Evolutionary conservation across 352 stramenopile genomes (phyloP).

Genomic region (Phytophthora colocasiae): DNA sequence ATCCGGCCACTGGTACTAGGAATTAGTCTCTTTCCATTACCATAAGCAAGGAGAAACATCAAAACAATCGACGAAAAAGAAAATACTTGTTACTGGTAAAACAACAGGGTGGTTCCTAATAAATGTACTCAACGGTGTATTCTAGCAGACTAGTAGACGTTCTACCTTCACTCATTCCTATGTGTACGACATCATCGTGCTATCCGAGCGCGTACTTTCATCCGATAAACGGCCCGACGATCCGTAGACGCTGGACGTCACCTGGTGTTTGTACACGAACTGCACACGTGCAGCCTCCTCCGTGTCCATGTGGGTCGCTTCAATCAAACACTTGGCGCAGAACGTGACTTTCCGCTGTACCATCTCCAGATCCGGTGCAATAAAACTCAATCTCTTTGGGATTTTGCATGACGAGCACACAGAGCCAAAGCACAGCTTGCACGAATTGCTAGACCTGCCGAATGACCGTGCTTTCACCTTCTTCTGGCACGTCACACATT

Average conservation of each 20-base stretch:
- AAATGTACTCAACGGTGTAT: conserved; percentile 7
- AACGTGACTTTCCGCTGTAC: conserved; percentile 40
- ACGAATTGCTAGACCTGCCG: conserved; percentile 18
- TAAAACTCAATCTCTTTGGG: conserved; percentile 39
- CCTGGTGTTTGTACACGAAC: conserved; percentile 27
- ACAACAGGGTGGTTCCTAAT: conserved; percentile 3
- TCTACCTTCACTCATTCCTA: neutral
- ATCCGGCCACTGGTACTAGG: no score
- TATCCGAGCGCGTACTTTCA: conserved; percentile 26
- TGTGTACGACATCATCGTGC: conserved; percentile 13
- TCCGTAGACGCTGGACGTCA: conserved; percentile 26
- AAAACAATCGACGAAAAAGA: no score
- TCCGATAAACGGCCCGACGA: conserved; percentile 21
- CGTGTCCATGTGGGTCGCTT: conserved; percentile 35
- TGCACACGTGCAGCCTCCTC: conserved; percentile 26
- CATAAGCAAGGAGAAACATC: no score
- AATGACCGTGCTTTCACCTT: conserved; percentile 18
- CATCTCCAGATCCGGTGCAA: conserved; percentile 26
- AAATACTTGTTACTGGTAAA: neutral
- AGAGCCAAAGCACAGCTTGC: conserved; percentile 34
- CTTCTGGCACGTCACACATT: conserved; percentile 34
- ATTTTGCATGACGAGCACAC: conserved; percentile 34
- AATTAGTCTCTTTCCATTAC: no score
- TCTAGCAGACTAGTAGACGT: neutral
- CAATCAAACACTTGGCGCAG: conserved; percentile 35